Evolutionary conservation across 192 early-diverging fungal species (phyloP), one percentile per base, ranked within the genome.

Genomic region (Dispira simplex): DNA sequence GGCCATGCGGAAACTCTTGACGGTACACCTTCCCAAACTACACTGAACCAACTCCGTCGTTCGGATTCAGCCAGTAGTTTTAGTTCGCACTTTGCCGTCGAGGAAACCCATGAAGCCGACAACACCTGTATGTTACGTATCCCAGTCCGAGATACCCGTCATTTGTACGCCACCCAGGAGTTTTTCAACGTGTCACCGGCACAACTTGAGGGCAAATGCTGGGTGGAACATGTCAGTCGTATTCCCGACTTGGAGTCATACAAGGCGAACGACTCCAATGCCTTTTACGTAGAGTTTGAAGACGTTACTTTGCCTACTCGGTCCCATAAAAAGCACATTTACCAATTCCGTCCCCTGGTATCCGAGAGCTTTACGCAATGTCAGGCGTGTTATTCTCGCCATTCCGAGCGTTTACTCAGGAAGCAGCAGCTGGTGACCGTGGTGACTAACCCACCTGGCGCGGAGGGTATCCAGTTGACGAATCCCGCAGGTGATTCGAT

Each of bases 141-240:
- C 21, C 58, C 58, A 10, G 43, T 64, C 32, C 47, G 66, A 26
- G 81, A 83, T 60, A 72, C 65, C 45, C 71, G 81, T 3, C 70
- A 77, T 28, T 54, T 83, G 62, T 77, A 65, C 55, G 71, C 75
- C 67, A 81, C 77, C 21, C 58, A 65, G 23, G 27, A 69, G 49
- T 62, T 45, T 8, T 63, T 25, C 20, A 39, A 59, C n/a, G 46
- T 73, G 8, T 65, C 64, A 14, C 66, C 71, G 8, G 46, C 70
- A 3, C 63, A 44, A 21, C 63, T 84, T 10, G 77, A 79, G 51
- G 82, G 82, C 23, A 74, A 72, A 53, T 84, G 80, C 69, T 82
- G 79, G 80, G 72, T 84, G 0, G 63, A 67, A 11, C 80, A 84
- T 63, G 63, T 63, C 8, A 68, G 73, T 13, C 68, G 70, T 21